Conservation (phyloP, 768 basidiomycete genomes). For the Mycena rosella region DNA sequence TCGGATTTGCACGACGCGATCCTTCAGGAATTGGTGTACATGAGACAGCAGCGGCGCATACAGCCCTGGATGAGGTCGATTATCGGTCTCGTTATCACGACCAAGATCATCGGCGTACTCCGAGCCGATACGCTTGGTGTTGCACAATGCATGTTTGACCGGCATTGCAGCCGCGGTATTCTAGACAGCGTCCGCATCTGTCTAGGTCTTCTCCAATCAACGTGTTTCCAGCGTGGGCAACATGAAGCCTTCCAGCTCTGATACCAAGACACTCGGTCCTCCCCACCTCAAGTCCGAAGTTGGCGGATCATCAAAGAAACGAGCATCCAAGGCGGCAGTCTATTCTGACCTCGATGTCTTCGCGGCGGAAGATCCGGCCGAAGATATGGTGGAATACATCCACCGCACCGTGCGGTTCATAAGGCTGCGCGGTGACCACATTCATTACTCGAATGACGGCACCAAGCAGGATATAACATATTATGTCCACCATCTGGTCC, state of each 20-base stretch:
- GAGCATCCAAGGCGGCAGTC: neutral
- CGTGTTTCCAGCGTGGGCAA: conserved; percentile 22
- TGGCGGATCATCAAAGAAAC: neutral
- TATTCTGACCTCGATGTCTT: neutral
- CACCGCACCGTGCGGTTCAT: conserved; percentile 26
- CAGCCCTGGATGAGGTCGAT: conserved; percentile 27
- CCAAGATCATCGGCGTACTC: neutral
- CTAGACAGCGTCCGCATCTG: conserved; percentile 18
- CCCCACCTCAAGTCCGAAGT: conserved; percentile 5
- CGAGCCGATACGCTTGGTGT: neutral
- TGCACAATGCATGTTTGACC: neutral
- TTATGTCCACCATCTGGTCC: conserved; percentile 24
- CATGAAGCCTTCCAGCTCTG: conserved; percentile 22
- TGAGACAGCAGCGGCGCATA: conserved; percentile 24
- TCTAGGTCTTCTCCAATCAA: conserved; percentile 12
- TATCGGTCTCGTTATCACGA: conserved; percentile 1
- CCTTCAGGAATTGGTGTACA: conserved; percentile 21
- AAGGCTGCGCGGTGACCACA: conserved; percentile 7
- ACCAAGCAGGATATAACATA: conserved; percentile 10
- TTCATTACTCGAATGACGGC: neutral
- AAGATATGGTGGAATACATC: conserved; percentile 8
- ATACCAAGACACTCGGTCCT: conserved; percentile 7
- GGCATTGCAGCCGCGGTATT: neutral
- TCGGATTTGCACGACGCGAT: neutral
- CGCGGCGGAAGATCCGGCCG: conserved; percentile 2